phyloP scores from a whole-genome alignment of 2,329 filamentous ascomycete species.

The Alternaria conjuncta region DNA sequence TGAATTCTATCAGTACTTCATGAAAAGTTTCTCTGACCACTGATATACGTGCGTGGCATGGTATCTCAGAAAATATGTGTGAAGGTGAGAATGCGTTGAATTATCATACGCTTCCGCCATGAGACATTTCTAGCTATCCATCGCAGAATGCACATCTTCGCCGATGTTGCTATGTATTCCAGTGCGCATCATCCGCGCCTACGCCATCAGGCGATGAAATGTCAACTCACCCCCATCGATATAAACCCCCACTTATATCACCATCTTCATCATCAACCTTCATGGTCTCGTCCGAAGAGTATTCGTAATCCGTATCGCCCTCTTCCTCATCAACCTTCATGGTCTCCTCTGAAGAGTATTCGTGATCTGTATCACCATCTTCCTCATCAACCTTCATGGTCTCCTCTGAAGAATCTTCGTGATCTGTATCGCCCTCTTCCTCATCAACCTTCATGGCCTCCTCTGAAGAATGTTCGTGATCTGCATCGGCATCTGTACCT shows the following conservation, averaged over 20 bases:
- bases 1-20: background rate
- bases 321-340: background rate
- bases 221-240: background rate
- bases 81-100: background rate
- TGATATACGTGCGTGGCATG: background rate
- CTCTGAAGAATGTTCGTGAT: background rate
- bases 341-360: background rate
- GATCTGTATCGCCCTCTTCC: background rate
- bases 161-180: background rate
- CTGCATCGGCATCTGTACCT: background rate
- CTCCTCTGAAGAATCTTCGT: background rate
- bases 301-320: background rate
- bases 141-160: background rate
- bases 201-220: background rate
- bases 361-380: background rate
- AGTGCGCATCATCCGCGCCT: background rate
- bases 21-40: background rate
- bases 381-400: background rate
- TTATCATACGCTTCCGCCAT: background rate
- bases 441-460: background rate
- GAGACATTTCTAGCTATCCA: background rate
- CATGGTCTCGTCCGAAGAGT: background rate
- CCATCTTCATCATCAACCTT: background rate
- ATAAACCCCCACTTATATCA: background rate
- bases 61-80: background rate